Evolutionary conservation across 306 rosid species (phyloP), one percentile per base, ranked within the genome.

Genomic region (Carpinus fangiana): DNA sequence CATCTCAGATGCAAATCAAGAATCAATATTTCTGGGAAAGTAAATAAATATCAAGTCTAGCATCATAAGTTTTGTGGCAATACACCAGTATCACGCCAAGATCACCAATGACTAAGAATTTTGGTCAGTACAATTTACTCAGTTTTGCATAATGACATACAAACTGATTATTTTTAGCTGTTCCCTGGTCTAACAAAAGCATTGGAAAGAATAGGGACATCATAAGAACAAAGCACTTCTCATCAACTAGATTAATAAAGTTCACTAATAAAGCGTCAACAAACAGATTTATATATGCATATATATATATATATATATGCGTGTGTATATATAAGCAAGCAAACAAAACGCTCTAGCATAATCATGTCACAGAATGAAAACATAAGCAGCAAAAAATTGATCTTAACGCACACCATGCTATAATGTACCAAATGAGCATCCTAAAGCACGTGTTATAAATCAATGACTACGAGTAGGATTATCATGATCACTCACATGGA

Each of bases 141-240:
- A 28, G 12, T 34, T 28, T 12, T 5, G 28, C 38, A 41, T 59
- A 10, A 4, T 59, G 34, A 59, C 65, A 59, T 3, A 57, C 26
- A 59, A 36, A 59, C 28, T 41, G 45, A 59, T 1, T 31, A 28
- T 28, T 31, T 34, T 62, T 62, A 9, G 36, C 8, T 31, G 45
- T 62, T 62, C 45, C 69, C 69, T 4, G 31, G 45, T 31, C n/a
- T 62, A 62, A 62, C 43, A 31, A 16, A 62, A 31, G 69, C 68
- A 61, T 2, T 12, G 31, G 45, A 59, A 52, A 83, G 73, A 26
- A 51, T 26, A 23, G 23, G 41, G 23, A 56, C 34, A 28, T 79
- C 78, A 55, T 73, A 7, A 51, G 47, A 46, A 23, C 23, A 54
- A 65, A 76, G 26, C 14, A 76, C 50, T 36, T 73, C 60, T 72